Evolutionary conservation across 202 grass and related monocot genomes (phyloP).

Genomic region (Eragrostis tef): DNA sequence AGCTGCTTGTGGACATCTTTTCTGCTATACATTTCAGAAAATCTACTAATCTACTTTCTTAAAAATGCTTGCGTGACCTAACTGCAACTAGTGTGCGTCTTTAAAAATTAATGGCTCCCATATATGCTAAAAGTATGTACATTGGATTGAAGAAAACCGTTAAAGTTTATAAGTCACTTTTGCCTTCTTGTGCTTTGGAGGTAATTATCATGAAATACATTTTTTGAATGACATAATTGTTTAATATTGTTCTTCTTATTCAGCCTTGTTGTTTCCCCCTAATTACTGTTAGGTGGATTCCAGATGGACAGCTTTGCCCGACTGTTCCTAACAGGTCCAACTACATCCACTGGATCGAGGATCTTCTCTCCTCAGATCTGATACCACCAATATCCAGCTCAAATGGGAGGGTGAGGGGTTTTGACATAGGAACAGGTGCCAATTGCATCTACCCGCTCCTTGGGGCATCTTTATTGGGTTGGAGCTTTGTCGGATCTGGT

Average conservation of each 20-base stretch:
- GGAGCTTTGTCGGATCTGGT: slow-evolving; percentile 91
- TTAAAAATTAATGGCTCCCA: slow-evolving; percentile 2
- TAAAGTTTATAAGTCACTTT: neutral
- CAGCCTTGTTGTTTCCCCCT: neutral
- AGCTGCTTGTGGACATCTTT: slow-evolving; percentile 10
- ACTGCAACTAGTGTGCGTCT: neutral
- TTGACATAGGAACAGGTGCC: slow-evolving; percentile 90
- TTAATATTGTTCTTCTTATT: neutral
- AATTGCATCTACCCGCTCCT: slow-evolving; percentile 97
- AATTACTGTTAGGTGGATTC: slow-evolving; percentile 82
- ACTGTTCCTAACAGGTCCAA: slow-evolving; percentile 94
- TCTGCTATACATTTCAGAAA: slow-evolving; percentile 22
- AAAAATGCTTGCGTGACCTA: neutral
- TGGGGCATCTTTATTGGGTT: slow-evolving; percentile 85
- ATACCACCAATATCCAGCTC: slow-evolving; percentile 61
- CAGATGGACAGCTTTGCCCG: slow-evolving; percentile 81
- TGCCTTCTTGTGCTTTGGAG: neutral
- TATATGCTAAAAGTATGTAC: neutral
- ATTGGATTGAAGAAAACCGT: neutral
- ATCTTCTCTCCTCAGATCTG: slow-evolving; percentile 71
- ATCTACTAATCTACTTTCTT: neutral
- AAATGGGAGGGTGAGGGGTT: slow-evolving; percentile 61
- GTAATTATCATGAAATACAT: neutral
- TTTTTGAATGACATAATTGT: neutral
- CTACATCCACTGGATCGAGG: slow-evolving; percentile 97